These are phyloP conservation scores for Clausena lansium DNA, from an alignment of 345 rosid genomes.

Conservation along the genomic window DNA sequence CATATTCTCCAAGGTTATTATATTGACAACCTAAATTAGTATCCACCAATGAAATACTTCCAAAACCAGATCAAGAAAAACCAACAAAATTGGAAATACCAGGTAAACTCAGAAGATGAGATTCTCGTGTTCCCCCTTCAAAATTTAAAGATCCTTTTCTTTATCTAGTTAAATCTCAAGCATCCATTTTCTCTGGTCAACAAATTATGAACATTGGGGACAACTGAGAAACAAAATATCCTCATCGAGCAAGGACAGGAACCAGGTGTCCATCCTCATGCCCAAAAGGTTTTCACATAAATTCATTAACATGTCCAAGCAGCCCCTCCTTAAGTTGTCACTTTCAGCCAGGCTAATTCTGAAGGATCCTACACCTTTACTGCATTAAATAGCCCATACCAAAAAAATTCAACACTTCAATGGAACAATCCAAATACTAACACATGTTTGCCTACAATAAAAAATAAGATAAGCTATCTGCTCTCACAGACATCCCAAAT, in stretches of 20 bases:
- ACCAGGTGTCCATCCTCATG: too few relatives aligned
- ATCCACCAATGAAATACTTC: not conserved
- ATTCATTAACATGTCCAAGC: not conserved
- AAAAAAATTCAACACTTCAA: not conserved
- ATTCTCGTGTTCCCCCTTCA: not conserved
- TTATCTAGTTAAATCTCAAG: too few relatives aligned
- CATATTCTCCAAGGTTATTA: not conserved
- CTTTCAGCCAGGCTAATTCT: conserved; percentile 15
- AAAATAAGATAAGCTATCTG: not conserved
- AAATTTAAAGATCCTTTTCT: too few relatives aligned
- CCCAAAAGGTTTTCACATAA: not conserved
- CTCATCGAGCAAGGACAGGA: not conserved
- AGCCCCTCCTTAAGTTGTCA: not conserved
- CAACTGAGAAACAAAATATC: not conserved
- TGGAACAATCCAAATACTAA: not conserved
- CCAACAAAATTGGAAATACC: not conserved
- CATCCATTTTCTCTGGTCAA: not conserved
- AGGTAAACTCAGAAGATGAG: not conserved
- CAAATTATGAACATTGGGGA: not conserved
- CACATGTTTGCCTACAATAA: not conserved
- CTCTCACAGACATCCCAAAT: not conserved
- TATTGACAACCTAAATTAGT: not conserved
- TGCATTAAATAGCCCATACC: not conserved
- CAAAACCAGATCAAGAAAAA: not conserved
- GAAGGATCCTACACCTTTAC: not conserved